Evolutionary conservation across 2,329 filamentous ascomycete genomes (phyloP).

Genomic region (Fusarium goolgardi): DNA sequence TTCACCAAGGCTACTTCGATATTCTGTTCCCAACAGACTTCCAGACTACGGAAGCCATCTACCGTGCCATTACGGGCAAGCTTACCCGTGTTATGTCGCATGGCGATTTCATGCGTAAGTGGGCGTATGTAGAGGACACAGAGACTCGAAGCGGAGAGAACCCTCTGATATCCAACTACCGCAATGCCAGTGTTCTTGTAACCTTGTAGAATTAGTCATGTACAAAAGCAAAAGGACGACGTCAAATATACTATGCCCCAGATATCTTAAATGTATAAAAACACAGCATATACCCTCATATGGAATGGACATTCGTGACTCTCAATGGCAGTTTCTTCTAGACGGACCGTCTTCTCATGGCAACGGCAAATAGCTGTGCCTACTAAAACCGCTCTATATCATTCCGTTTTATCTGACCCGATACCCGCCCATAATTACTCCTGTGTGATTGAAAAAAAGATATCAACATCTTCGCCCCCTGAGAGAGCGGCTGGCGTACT

Average conservation of each 20-base stretch:
- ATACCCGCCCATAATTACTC: slow-evolving; percentile 30
- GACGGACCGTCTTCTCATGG: slow-evolving; percentile 8
- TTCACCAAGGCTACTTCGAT: slow-evolving; percentile 98
- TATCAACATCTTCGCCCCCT: background rate
- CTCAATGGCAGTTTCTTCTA: slow-evolving; percentile 15
- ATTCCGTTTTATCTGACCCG: slow-evolving; percentile 36
- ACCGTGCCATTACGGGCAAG: slow-evolving; percentile 92
- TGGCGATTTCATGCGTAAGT: slow-evolving; percentile 88
- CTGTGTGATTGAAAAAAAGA: slow-evolving; percentile 9
- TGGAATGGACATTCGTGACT: slow-evolving; percentile 2
- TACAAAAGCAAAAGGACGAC: slow-evolving; percentile 32
- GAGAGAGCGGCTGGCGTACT: slow-evolving; percentile 14
- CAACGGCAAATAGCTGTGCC: slow-evolving; percentile 17
- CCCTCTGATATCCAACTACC: slow-evolving; percentile 90
- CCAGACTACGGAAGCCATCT: slow-evolving; percentile 87
- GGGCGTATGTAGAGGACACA: slow-evolving; percentile 92
- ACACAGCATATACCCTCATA: slow-evolving; percentile 41
- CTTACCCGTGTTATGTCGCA: slow-evolving; percentile 87
- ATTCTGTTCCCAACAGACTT: slow-evolving; percentile 99
- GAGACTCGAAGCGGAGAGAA: slow-evolving; percentile 92
- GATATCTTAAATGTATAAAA: slow-evolving; percentile 5
- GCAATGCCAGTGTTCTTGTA: slow-evolving; percentile 92
- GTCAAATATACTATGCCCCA: slow-evolving; percentile 18
- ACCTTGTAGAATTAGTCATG: slow-evolving; percentile 70
- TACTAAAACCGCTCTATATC: slow-evolving; percentile 31